A percentile compares a stretch with the other conserved stretches of the same genome.
These are phyloP conservation scores for Kazachstania taianensis DNA, from an alignment of 805 yeast species.

Conservation along the genomic window DNA sequence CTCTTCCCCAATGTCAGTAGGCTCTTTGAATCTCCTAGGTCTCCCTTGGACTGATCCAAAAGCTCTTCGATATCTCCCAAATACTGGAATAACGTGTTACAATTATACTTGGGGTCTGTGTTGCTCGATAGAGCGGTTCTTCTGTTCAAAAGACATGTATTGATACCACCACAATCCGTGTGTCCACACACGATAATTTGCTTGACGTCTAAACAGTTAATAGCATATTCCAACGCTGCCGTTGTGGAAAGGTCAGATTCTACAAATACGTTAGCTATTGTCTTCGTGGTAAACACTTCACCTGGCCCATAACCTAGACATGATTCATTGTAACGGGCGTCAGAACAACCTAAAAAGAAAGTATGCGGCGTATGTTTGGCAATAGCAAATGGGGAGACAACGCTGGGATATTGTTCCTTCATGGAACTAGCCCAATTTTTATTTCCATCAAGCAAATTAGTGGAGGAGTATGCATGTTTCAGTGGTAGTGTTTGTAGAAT, in stretches of 20 bases:
- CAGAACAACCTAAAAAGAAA: conserved; percentile 90
- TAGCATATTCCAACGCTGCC: conserved; percentile 80
- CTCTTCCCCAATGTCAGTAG: conserved; percentile 4
- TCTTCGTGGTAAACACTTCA: conserved; percentile 80
- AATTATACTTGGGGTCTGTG: neutral
- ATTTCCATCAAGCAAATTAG: conserved; percentile 32
- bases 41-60: neutral
- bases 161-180: conserved; percentile 89
- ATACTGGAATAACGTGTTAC: neutral
- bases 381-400: conserved; percentile 29
- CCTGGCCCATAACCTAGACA: conserved; percentile 78
- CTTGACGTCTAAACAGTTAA: conserved; percentile 70
- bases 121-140: conserved; percentile 23
- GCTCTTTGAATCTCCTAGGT: neutral
- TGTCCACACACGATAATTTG: conserved; percentile 88
- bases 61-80: neutral
- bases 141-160: conserved; percentile 55
- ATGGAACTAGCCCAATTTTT: conserved; percentile 36
- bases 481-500: conserved; percentile 1
- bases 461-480: conserved; percentile 1
- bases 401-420: conserved; percentile 41
- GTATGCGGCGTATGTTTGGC: conserved; percentile 58
- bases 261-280: conserved; percentile 71
- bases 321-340: conserved; percentile 77
- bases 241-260: conserved; percentile 59